Conservation (phyloP, 75 land plant genomes). For the Picea glauca region DNA sequence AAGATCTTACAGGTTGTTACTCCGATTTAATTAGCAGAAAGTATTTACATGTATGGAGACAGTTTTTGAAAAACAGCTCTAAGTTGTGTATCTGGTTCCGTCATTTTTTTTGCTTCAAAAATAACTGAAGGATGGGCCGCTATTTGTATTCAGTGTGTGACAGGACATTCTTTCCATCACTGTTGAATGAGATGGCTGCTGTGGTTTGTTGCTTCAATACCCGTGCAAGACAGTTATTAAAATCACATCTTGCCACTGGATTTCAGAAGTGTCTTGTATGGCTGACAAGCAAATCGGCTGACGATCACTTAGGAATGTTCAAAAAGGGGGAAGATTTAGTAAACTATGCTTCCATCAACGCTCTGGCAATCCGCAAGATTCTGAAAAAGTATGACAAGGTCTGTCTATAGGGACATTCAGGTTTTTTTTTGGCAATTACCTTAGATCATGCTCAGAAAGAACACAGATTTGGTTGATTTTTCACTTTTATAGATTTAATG, state of each 20-base stretch:
- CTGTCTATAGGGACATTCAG: background rate
- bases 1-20: too few species aligned
- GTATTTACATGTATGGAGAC: too few species aligned
- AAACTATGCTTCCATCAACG: conserved; percentile 76
- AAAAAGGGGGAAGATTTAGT: conserved; percentile 76
- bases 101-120: too few species aligned
- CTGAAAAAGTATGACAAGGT: conserved; percentile 98
- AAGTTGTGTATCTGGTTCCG: too few species aligned
- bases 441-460: background rate
- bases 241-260: conserved; percentile 77
- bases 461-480: background rate
- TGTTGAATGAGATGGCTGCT: conserved; percentile 69
- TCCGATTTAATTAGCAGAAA: too few species aligned
- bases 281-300: conserved; percentile 25
- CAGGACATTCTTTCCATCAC: conserved; percentile 74
- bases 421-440: background rate
- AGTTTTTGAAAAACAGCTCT: too few species aligned
- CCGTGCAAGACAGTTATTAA: conserved; percentile 63
- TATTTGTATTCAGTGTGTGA: conserved; percentile 59
- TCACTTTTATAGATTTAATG: background rate
- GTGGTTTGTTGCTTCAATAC: conserved; percentile 76
- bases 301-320: conserved; percentile 38
- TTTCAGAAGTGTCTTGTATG: conserved; percentile 50
- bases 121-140: too few species aligned
- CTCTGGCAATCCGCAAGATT: conserved; percentile 85